phyloP scores from a whole-genome alignment of 495 filamentous ascomycete species.

The Penicillium flavigenum region DNA sequence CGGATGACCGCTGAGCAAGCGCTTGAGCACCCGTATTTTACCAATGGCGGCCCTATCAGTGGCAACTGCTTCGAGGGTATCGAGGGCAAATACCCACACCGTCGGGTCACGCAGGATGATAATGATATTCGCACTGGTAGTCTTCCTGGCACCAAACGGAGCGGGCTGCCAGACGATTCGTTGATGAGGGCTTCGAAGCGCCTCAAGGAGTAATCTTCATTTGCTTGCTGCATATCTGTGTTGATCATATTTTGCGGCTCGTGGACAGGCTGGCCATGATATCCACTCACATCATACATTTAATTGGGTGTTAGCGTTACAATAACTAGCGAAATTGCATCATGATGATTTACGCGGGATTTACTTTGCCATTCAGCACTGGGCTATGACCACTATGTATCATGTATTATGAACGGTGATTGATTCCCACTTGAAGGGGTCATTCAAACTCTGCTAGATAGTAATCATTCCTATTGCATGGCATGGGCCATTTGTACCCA shows the following conservation, averaged over 20 bases:
- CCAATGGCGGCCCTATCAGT: slow-evolving; percentile 59
- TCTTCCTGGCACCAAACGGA: slow-evolving; percentile 87
- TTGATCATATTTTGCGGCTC: not conserved
- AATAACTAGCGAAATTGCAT: slow-evolving; percentile 4
- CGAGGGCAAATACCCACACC: slow-evolving; percentile 81
- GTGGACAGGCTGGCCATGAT: slow-evolving; percentile 6
- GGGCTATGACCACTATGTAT: not conserved
- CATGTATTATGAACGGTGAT: not conserved
- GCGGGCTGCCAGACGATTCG: slow-evolving; percentile 81
- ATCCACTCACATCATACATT: slow-evolving; percentile 8
- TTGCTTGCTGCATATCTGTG: slow-evolving; percentile 4
- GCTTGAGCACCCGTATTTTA: slow-evolving; percentile 85
- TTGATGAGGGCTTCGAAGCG: slow-evolving; percentile 52
- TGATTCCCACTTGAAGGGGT: not conserved
- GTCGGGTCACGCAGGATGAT: slow-evolving; percentile 88
- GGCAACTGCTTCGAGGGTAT: slow-evolving; percentile 89
- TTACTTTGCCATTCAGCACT: not conserved
- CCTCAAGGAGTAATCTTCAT: slow-evolving; percentile 40
- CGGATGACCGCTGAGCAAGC: slow-evolving; percentile 83
- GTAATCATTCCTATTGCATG: not conserved
- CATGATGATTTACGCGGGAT: not conserved
- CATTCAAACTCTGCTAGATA: not conserved
- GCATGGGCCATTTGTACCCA: not conserved
- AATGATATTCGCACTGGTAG: slow-evolving; percentile 89
- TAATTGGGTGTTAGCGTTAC: slow-evolving; percentile 14